Conservation (phyloP, 2,329 filamentous ascomycete species). For the Claviceps quebecensis region DNA sequence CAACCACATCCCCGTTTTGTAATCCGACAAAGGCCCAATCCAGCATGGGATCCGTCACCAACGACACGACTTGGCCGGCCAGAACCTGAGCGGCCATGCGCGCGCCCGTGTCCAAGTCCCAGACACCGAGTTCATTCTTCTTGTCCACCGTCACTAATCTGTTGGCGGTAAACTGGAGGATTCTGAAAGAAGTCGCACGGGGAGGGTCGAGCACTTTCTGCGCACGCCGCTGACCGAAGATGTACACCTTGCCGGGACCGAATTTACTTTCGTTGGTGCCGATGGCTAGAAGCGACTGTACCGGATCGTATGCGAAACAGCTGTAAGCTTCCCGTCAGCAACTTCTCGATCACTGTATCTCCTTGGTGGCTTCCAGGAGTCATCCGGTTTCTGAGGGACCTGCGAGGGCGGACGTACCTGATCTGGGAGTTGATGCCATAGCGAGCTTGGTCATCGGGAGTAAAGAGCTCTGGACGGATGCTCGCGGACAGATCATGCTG, state of each 20-base stretch:
- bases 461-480: conserved; percentile 64
- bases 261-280: conserved; percentile 81
- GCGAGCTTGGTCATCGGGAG: conserved; percentile 68
- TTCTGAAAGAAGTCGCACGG: conserved; percentile 59
- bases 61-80: conserved; percentile 57
- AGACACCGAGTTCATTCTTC: conserved; percentile 74
- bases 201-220: conserved; percentile 59
- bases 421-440: conserved; percentile 72
- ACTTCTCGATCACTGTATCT: neutral
- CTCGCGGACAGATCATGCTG: conserved; percentile 79
- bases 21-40: conserved; percentile 86
- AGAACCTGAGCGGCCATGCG: conserved; percentile 58
- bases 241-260: conserved; percentile 74
- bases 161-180: conserved; percentile 73
- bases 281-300: conserved; percentile 85
- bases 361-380: neutral
- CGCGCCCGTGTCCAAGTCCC: conserved; percentile 59
- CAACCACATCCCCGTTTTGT: conserved; percentile 69
- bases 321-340: conserved; percentile 22
- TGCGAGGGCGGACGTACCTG: conserved; percentile 26
- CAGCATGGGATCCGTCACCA: conserved; percentile 76
- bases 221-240: conserved; percentile 73
- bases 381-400: neutral
- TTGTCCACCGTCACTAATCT: conserved; percentile 74
- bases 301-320: conserved; percentile 77